Conservation (phyloP, 2,329 filamentous ascomycete species). For the Penicillium sp. region DNA sequence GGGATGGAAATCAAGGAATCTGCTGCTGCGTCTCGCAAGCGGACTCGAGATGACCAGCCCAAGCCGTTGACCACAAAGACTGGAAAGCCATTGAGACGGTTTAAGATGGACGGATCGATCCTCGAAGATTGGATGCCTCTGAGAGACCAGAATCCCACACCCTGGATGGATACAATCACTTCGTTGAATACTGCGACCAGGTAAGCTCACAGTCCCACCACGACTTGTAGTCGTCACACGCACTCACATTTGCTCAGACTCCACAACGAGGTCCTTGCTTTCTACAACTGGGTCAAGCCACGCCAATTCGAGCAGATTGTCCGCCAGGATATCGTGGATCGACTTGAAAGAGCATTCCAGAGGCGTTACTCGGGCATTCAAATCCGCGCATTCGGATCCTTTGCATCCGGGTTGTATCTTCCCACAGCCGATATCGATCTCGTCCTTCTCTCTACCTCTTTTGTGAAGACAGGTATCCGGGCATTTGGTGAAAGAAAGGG, state of each 20-base stretch:
- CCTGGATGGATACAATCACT: slow-evolving; percentile 62
- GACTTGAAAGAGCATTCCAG: slow-evolving; percentile 67
- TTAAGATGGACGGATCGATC: slow-evolving; percentile 58
- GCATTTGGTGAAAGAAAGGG: slow-evolving; percentile 59
- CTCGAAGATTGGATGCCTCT: slow-evolving; percentile 60
- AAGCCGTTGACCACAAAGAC: slow-evolving; percentile 62
- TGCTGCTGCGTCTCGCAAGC: slow-evolving; percentile 72
- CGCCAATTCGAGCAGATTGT: slow-evolving; percentile 76
- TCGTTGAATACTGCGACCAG: slow-evolving; percentile 42
- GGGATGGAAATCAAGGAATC: slow-evolving; percentile 45
- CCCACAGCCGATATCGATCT: slow-evolving; percentile 92
- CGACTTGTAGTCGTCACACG: slow-evolving; percentile 22
- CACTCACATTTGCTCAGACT: slow-evolving; percentile 61
- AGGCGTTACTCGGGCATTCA: slow-evolving; percentile 65
- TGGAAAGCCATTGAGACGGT: slow-evolving; percentile 60
- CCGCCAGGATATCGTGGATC: slow-evolving; percentile 72
- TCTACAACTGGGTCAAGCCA: slow-evolving; percentile 84
- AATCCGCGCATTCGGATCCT: slow-evolving; percentile 86
- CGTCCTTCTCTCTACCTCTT: slow-evolving; percentile 72
- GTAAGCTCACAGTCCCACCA: slow-evolving; percentile 31
- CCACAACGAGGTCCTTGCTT: slow-evolving; percentile 88
- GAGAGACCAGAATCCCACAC: slow-evolving; percentile 54
- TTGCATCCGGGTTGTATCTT: slow-evolving; percentile 79
- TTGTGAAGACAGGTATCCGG: slow-evolving; percentile 60
- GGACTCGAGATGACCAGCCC: slow-evolving; percentile 73